phyloP scores from a whole-genome alignment of 768 basidiomycete species.

The Paxillus involutus region DNA sequence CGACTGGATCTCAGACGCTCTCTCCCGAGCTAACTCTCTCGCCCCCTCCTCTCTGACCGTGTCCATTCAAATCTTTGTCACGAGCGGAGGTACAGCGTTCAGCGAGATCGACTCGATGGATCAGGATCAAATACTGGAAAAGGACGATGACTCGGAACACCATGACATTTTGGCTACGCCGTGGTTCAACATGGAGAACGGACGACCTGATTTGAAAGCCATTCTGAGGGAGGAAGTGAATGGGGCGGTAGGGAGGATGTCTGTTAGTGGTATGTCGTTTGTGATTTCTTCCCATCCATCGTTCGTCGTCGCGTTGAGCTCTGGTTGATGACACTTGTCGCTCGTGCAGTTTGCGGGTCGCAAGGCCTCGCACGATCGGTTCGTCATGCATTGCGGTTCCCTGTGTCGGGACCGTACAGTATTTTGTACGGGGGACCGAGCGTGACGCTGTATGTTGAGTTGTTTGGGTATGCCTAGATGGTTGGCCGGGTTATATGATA shows the following conservation, averaged over 20 bases:
- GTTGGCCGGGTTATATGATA: no score
- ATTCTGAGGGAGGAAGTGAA: conserved; percentile 40
- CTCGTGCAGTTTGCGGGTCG: conserved; percentile 48
- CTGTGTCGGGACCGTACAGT: conserved; percentile 26
- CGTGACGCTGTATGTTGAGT: conserved; percentile 37
- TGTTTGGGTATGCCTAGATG: conserved; percentile 40
- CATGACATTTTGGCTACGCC: conserved; percentile 4
- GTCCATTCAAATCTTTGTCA: conserved; percentile 42
- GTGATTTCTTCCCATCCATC: not conserved
- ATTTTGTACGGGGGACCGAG: conserved; percentile 38
- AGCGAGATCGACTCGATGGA: conserved; percentile 13
- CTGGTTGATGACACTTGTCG: not conserved
- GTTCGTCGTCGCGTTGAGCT: no score
- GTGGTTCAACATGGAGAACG: conserved; percentile 29
- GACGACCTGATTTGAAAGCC: conserved; percentile 42
- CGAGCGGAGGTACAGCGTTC: conserved; percentile 17
- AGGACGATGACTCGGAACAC: conserved; percentile 4
- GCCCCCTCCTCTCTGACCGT: conserved; percentile 32
- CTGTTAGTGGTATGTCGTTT: conserved; percentile 42
- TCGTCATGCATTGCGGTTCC: conserved; percentile 38
- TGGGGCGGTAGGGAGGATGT: conserved; percentile 37
- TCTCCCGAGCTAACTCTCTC: conserved; percentile 32
- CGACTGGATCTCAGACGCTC: conserved; percentile 44
- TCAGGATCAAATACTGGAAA: conserved; percentile 17
- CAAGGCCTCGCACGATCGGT: conserved; percentile 38